Conservation (phyloP, 495 filamentous ascomycete species). For the Talaromyces stipitatus region DNA sequence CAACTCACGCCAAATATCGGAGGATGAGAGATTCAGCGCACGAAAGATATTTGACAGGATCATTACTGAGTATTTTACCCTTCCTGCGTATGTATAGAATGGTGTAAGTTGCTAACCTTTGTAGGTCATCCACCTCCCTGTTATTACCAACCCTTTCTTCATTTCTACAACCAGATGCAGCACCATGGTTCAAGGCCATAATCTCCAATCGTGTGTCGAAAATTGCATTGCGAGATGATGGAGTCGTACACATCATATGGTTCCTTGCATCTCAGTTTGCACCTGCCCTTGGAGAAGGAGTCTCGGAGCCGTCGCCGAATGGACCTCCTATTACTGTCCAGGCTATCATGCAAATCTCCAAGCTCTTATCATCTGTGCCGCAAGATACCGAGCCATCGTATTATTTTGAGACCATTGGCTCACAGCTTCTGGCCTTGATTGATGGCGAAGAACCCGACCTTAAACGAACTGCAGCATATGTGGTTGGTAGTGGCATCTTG, state of each 20-base stretch:
- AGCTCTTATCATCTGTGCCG: slow-evolving; percentile 56
- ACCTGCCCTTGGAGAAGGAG: slow-evolving; percentile 33
- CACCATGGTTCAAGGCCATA: slow-evolving; percentile 37
- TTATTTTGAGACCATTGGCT: slow-evolving; percentile 58
- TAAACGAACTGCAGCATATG: slow-evolving; percentile 57
- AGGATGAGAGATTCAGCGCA: slow-evolving; percentile 16
- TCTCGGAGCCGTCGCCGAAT: slow-evolving; percentile 22
- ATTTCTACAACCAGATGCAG: slow-evolving; percentile 38
- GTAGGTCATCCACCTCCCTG: slow-evolving; percentile 32
- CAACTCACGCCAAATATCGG: slow-evolving; percentile 22
- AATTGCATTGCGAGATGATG: slow-evolving; percentile 56
- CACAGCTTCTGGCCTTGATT: slow-evolving; percentile 59
- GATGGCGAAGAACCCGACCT: slow-evolving; percentile 60
- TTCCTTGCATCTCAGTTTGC: slow-evolving; percentile 58
- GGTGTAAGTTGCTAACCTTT: slow-evolving; percentile 12
- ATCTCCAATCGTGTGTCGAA: slow-evolving; percentile 49
- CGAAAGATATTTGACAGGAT: slow-evolving; percentile 23
- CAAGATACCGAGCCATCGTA: slow-evolving; percentile 43
- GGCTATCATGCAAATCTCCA: slow-evolving; percentile 58
- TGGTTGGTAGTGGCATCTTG: slow-evolving; percentile 67
- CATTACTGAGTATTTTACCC: slow-evolving; percentile 34
- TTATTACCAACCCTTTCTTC: slow-evolving; percentile 39
- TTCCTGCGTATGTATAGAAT: neutral
- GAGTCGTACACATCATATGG: slow-evolving; percentile 61
- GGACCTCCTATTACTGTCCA: slow-evolving; percentile 66